Conservation (phyloP, 2,329 filamentous ascomycete genomes). For the Rutstroemia sp. region DNA sequence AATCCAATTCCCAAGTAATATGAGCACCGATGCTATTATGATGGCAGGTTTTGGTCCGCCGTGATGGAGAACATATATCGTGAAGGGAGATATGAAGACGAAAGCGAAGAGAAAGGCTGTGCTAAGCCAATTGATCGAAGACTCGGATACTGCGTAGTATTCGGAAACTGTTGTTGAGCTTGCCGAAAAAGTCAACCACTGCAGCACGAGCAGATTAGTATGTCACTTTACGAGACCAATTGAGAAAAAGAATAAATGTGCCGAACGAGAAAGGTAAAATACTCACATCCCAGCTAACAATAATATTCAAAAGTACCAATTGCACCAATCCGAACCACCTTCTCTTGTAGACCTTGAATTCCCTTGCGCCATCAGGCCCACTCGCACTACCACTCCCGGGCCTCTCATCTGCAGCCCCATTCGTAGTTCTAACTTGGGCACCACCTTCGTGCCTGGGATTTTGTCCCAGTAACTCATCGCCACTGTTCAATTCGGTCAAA, state of each 20-base stretch:
- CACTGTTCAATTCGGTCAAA: constrained; percentile 21
- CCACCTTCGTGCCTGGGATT: constrained; percentile 5
- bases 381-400: not conserved
- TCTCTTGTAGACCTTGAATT: constrained; percentile 65
- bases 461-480: constrained; percentile 25
- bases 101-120: constrained; percentile 85
- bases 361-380: not conserved
- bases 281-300: constrained; percentile 93
- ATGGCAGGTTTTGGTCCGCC: constrained; percentile 72
- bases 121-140: constrained; percentile 85
- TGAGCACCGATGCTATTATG: constrained; percentile 61
- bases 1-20: constrained; percentile 85
- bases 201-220: constrained; percentile 9
- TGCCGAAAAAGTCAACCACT: constrained; percentile 92
- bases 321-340: constrained; percentile 84
- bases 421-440: not conserved
- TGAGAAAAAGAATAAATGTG: not conserved
- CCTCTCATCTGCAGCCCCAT: not conserved
- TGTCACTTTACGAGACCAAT: not conserved
- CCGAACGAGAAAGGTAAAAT: not conserved
- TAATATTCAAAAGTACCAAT: constrained; percentile 80
- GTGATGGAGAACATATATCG: constrained; percentile 70
- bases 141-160: constrained; percentile 70
- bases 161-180: constrained; percentile 65
- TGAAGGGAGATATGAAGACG: constrained; percentile 60